These are phyloP conservation scores for Clavariopsis aquatica DNA, from an alignment of 495 filamentous ascomycete genomes.

Conservation along the genomic window DNA sequence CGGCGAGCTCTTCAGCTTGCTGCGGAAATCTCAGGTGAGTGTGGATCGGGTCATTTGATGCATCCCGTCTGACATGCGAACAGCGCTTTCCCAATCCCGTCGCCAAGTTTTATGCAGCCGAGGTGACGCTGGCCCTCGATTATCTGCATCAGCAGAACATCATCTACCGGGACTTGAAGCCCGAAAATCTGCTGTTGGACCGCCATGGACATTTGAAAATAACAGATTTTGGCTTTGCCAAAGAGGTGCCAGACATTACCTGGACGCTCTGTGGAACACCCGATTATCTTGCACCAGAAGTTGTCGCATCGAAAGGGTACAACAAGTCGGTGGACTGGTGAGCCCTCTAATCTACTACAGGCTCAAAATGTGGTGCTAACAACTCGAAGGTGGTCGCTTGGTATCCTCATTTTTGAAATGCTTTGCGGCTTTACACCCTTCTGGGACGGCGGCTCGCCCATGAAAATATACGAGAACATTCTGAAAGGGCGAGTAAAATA, in stretches of 20 bases:
- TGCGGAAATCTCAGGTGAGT: slow-evolving; percentile 93
- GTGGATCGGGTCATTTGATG: not conserved
- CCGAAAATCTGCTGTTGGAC: slow-evolving; percentile 92
- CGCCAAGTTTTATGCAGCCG: slow-evolving; percentile 97
- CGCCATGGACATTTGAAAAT: slow-evolving; percentile 97
- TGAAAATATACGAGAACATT: slow-evolving; percentile 99
- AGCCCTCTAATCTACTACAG: slow-evolving; percentile 40
- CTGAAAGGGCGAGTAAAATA: slow-evolving; percentile 91
- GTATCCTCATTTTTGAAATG: slow-evolving; percentile 99
- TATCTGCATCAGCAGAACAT: slow-evolving; percentile 95
- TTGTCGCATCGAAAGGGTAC: slow-evolving; percentile 95
- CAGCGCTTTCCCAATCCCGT: slow-evolving; percentile 98
- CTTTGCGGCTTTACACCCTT: slow-evolving; percentile 98
- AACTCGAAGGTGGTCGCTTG: slow-evolving; percentile 83
- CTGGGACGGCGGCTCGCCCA: slow-evolving; percentile 94
- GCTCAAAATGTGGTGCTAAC: slow-evolving; percentile 26
- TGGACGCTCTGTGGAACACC: slow-evolving; percentile 98
- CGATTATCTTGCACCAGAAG: slow-evolving; percentile 97
- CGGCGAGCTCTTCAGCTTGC: slow-evolving; percentile 91
- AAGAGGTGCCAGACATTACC: slow-evolving; percentile 97
- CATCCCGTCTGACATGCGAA: slow-evolving; percentile 5
- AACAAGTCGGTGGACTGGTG: slow-evolving; percentile 99
- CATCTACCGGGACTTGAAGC: slow-evolving; percentile 96
- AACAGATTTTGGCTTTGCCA: slow-evolving; percentile 98
- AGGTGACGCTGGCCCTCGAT: slow-evolving; percentile 92